Evolutionary conservation across 2,329 filamentous ascomycete genomes (phyloP), one percentile per base, ranked within the genome.

Genomic region (Capronia coronata): DNA sequence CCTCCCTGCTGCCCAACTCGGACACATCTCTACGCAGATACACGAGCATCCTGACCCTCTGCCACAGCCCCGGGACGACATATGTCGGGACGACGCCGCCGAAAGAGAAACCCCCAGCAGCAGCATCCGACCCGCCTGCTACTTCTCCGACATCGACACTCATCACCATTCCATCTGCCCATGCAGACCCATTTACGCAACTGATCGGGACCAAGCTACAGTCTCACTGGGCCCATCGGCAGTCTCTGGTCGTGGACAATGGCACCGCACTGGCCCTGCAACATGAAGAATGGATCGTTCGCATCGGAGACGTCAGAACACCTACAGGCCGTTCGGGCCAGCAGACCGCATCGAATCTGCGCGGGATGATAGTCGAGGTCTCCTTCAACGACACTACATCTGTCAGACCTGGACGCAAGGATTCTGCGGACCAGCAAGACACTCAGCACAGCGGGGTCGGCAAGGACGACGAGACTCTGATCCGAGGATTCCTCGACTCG

Each of bases 181-280:
- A 48, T 6, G 35, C 54, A 2, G 58, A 59, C 25, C 29, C 49
- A n/a, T 55, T 60, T 46, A 51, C 54, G 18, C 53, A 55, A 16
- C 49, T 60, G n/a, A 43, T 61, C 13, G 46, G 47, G 6, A 56
- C 50, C 7, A 61, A 59, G 39, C 27, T 61, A n/a, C 54, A 59
- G 46, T 48, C 59, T 23, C 47, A 55, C 30, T 61, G 59, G 59
- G 46, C 51, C 14, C 49, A 49, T 39, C 50, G 58, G 18, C 58
- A 59, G 35, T 55, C 52, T 23, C 37, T 59, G 43, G 41, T 46
- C 23, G 48, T 61, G 2, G 57, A 59, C 19, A 56, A 53, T 34
- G 59, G 59, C 9, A 54, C 53, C 2, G 32, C 49, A 4, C 43
- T 61, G 14, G 46, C 52, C 23, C 34, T 60, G 3, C 23, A 48